A percentile compares a stretch with the other conserved stretches of the same genome.
These are phyloP conservation scores for Calycina herbarum DNA, from an alignment of 2,329 filamentous ascomycete genomes.

Conservation along the genomic window DNA sequence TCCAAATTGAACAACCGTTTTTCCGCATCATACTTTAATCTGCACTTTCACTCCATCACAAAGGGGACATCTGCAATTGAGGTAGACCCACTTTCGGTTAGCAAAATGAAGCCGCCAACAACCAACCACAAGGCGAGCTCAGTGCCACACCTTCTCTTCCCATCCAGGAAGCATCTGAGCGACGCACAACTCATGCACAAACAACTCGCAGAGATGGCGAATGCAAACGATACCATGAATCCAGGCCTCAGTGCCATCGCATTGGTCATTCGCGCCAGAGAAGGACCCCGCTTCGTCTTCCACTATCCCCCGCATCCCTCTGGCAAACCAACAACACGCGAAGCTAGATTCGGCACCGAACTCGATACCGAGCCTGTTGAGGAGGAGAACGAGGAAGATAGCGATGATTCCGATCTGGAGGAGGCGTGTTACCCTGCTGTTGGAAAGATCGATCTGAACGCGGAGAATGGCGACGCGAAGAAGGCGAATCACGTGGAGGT, in stretches of 20 bases:
- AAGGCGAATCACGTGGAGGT: conserved; percentile 29
- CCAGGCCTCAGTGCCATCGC: conserved; percentile 48
- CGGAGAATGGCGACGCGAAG: conserved; percentile 21
- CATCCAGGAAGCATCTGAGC: not conserved
- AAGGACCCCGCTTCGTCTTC: conserved; percentile 80
- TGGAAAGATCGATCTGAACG: conserved; percentile 28
- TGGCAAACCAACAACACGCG: conserved; percentile 37
- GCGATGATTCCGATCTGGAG: conserved; percentile 48
- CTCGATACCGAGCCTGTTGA: conserved; percentile 31
- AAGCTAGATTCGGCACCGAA: conserved; percentile 36
- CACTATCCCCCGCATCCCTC: conserved; percentile 72
- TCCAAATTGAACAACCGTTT: too few species aligned
- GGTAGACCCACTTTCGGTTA: not conserved
- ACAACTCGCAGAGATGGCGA: conserved; percentile 15
- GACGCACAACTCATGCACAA: not conserved
- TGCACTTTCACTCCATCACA: too few species aligned
- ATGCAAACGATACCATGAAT: conserved; percentile 36
- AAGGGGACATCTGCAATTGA: too few species aligned
- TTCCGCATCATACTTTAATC: too few species aligned
- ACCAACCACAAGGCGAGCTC: not conserved
- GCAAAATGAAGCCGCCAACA: not conserved
- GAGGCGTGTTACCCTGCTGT: conserved; percentile 42
- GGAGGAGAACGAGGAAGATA: conserved; percentile 29
- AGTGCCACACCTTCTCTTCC: not conserved
- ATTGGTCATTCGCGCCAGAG: conserved; percentile 56